A percentile compares a stretch with the other conserved stretches of the same genome.
Evolutionary conservation across 176 grass and related monocot genomes (phyloP).

Genomic region (Raddia distichophylla): DNA sequence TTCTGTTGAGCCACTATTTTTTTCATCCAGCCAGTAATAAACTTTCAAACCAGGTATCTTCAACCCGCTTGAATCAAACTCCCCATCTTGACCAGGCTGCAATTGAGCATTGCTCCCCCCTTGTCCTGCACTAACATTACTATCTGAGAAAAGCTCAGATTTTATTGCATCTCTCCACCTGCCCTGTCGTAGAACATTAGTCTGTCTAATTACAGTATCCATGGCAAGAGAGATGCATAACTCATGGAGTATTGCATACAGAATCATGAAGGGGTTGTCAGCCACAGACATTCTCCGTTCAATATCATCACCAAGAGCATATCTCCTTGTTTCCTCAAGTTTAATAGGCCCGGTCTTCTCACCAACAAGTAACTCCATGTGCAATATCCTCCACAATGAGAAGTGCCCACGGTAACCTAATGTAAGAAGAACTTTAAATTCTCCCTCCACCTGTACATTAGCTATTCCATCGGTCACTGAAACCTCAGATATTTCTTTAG

Average conservation of each 20-base stretch:
- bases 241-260: slow-evolving; percentile 93
- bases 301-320: slow-evolving; percentile 87
- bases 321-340: slow-evolving; percentile 81
- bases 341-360: slow-evolving; percentile 84
- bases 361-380: slow-evolving; percentile 93
- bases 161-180: slow-evolving; percentile 95
- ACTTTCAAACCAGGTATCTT: slow-evolving; percentile 93
- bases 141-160: slow-evolving; percentile 87
- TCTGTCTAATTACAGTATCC: slow-evolving; percentile 92
- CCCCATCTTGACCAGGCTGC: slow-evolving; percentile 78
- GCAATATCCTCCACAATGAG: slow-evolving; percentile 80
- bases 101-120: slow-evolving; percentile 47
- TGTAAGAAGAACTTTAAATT: slow-evolving; percentile 90
- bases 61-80: slow-evolving; percentile 69
- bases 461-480: slow-evolving; percentile 83
- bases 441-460: slow-evolving; percentile 72
- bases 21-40: slow-evolving; percentile 89
- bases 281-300: slow-evolving; percentile 87
- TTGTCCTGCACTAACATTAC: slow-evolving; percentile 49
- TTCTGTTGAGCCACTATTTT: slow-evolving; percentile 54
- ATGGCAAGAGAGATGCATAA: slow-evolving; percentile 88
- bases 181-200: slow-evolving; percentile 79
- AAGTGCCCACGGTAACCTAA: slow-evolving; percentile 90
- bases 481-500: slow-evolving; percentile 79
- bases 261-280: slow-evolving; percentile 78